Evolutionary conservation across 2,329 filamentous ascomycete species (phyloP), one percentile per base, ranked within the genome.

Genomic region (Beauveria australis): DNA sequence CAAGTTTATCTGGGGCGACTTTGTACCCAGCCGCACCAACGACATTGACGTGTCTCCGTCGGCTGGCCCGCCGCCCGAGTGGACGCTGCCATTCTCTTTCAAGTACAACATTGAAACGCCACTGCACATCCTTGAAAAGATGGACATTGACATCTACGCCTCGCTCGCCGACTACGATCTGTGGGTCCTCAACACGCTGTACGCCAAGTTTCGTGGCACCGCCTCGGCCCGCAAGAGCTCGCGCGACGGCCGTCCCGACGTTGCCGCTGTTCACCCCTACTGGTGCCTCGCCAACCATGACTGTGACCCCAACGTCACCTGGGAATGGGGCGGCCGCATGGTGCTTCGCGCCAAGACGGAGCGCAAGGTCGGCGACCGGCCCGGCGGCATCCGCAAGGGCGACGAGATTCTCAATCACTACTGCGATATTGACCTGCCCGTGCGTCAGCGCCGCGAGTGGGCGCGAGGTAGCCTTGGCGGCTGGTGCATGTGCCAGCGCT

Each of bases 221-320:
- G 94, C 94, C 0, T 96, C 91, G 2, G 93, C 92, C 5, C 84
- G 90, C 44, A 87, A 94, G 66, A 91, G 84, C 63, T 81, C 81
- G 0, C 83, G 83, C 66, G 89, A 93, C 64, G 90, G 92, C 3
- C 85, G 90, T 10, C 93, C 94, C 0, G 94, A 97, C 68, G 89
- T 96, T 5, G 91, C 91, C 30, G 93, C 93, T 30, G 92, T 97
- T 30, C 92, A 97, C 75, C 92, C 93, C 2, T 85, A 96, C 67
- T 99, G 94, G 92, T 97, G 92, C 74, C 80, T 97, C 33, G 92
- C 93, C 30, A 99, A 99, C 69, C 94, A 99, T 72, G 91, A 92
- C 72, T 99, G 94, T 74, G 87, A 96, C 70, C 94, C 94, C 9
- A 97, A 96, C 72, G 92, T 97, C 44, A 84, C 84, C 3, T 99